Percentiles rank a stretch among this genome's conserved stretches.
Conservation (phyloP, 371 early-diverging fungal species). For the Mortierella sp. region DNA sequence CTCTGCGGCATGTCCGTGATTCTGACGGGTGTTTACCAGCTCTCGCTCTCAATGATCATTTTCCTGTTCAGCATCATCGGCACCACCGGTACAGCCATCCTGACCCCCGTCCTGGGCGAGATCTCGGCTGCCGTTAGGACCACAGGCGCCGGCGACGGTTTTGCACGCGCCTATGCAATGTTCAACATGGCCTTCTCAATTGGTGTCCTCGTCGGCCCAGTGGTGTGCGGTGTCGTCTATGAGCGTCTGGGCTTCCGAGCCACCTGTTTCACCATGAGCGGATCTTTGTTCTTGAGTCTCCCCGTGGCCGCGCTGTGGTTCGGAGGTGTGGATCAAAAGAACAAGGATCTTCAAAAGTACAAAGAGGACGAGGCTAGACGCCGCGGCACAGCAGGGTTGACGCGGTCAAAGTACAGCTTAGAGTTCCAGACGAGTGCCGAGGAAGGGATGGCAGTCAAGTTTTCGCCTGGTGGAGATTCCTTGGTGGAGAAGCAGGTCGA, state of each 20-base stretch:
- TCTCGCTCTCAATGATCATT: slow-evolving; percentile 44
- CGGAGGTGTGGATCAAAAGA: slow-evolving; percentile 40
- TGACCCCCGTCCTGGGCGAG: slow-evolving; percentile 63
- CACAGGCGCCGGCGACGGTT: slow-evolving; percentile 58
- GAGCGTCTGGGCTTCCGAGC: slow-evolving; percentile 57
- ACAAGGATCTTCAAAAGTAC: slow-evolving; percentile 30
- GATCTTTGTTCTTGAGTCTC: slow-evolving; percentile 27
- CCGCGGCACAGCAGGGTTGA: background rate
- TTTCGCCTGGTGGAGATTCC: slow-evolving; percentile 9
- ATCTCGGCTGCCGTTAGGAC: slow-evolving; percentile 59
- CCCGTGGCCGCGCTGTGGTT: slow-evolving; percentile 40
- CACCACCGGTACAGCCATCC: slow-evolving; percentile 56
- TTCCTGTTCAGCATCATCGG: slow-evolving; percentile 61
- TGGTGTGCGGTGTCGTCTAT: slow-evolving; percentile 60
- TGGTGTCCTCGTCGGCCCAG: slow-evolving; percentile 60
- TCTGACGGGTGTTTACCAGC: slow-evolving; percentile 2
- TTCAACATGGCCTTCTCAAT: slow-evolving; percentile 67
- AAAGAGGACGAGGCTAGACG: slow-evolving; percentile 40
- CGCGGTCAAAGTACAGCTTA: slow-evolving; percentile 26
- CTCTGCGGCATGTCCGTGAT: slow-evolving; percentile 49
- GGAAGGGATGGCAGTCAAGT: background rate
- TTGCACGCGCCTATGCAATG: slow-evolving; percentile 62
- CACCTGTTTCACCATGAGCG: slow-evolving; percentile 45
- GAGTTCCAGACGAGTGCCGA: slow-evolving; percentile 10
- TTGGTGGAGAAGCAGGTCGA: slow-evolving; percentile 10